Conservation (phyloP, 345 rosid genomes). For the Geranium rotundifolium region DNA sequence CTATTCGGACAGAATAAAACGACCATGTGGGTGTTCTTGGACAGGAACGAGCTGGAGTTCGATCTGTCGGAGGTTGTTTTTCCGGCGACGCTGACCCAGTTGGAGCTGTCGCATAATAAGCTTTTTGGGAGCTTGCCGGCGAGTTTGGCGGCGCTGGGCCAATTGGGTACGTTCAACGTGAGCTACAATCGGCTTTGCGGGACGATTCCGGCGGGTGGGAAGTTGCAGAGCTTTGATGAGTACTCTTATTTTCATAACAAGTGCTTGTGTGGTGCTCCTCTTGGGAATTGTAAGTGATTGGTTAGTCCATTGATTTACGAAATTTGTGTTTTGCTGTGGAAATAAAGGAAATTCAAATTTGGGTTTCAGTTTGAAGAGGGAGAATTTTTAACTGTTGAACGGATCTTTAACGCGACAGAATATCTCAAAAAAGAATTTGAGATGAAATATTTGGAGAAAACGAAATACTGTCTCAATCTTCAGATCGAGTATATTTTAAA, state of each 20-base stretch:
- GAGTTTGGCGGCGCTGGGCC: constrained; percentile 23
- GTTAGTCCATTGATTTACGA: no score
- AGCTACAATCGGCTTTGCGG: constrained; percentile 76
- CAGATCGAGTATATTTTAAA: no score
- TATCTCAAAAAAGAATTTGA: no score
- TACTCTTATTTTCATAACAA: constrained; percentile 44
- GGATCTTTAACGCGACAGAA: no score
- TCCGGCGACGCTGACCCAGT: constrained; percentile 20
- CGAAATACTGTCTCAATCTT: no score
- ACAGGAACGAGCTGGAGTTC: constrained; percentile 52
- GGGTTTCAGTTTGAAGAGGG: no score
- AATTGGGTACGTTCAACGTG: constrained; percentile 38
- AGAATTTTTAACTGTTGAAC: no score
- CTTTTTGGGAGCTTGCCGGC: constrained; percentile 48
- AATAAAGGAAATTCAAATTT: no score
- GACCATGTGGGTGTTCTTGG: constrained; percentile 28
- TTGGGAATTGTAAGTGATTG: constrained; percentile 30
- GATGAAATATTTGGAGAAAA: no score
- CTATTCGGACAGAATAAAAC: constrained; percentile 57
- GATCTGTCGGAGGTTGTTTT: constrained; percentile 39
- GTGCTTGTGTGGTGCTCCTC: constrained; percentile 81
- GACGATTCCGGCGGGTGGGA: constrained; percentile 49
- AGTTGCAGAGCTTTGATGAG: constrained; percentile 44
- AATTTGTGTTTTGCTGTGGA: no score
- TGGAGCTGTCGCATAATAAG: constrained; percentile 65